Conservation (phyloP, 257 asterid genomes). For the Echium plantagineum region DNA sequence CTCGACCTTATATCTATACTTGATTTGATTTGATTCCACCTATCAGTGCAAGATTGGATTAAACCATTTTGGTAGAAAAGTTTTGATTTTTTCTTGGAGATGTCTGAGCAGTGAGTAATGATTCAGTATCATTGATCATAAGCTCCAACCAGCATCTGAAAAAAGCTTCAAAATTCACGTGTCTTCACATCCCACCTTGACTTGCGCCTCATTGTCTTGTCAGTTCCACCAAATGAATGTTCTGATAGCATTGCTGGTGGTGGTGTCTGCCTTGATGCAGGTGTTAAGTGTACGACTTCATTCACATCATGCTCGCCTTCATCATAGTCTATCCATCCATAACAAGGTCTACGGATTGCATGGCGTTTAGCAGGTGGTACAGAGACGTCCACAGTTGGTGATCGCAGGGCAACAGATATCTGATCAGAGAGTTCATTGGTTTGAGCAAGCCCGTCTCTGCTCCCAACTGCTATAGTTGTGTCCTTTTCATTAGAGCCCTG, state of each 20-base stretch:
- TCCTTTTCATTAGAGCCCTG: neutral
- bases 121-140: neutral
- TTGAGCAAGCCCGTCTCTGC: neutral
- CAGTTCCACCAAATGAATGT: neutral
- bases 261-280: slow-evolving; percentile 10
- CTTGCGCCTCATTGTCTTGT: slow-evolving; percentile 10
- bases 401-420: neutral
- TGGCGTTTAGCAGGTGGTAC: slow-evolving; percentile 2
- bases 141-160: neutral
- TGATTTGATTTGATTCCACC: no score
- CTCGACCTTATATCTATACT: no score
- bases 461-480: neutral
- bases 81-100: no score
- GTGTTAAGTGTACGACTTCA: slow-evolving; percentile 11
- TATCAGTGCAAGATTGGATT: no score
- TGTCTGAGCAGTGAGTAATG: no score
- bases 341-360: slow-evolving; percentile 23
- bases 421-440: neutral
- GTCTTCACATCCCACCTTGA: slow-evolving; percentile 33
- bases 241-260: neutral
- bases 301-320: slow-evolving; percentile 15
- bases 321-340: slow-evolving; percentile 50
- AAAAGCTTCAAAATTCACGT: slow-evolving; percentile 5
- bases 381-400: neutral
- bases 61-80: no score